phyloP scores from a whole-genome alignment of 208 protist genomes.

The Trypanosoma mega region DNA sequence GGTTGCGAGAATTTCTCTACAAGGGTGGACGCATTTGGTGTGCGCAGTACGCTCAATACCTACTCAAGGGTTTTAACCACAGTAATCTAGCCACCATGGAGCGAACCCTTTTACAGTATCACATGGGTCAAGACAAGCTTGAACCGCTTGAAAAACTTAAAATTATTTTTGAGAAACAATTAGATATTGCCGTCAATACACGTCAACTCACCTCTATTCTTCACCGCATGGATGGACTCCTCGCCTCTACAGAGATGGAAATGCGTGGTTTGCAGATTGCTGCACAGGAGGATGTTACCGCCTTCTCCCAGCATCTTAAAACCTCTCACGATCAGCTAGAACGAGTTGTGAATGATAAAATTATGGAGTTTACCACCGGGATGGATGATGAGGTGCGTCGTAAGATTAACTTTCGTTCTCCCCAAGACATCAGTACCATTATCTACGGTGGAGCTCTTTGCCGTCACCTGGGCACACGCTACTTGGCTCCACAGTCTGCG shows the following conservation, averaged over 20 bases:
- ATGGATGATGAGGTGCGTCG: slow-evolving; percentile 87
- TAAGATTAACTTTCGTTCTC: slow-evolving; percentile 84
- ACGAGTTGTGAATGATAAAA: slow-evolving; percentile 80
- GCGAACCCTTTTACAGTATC: slow-evolving; percentile 80
- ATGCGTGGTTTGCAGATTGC: slow-evolving; percentile 75
- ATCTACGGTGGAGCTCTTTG: slow-evolving; percentile 88
- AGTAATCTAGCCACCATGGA: slow-evolving; percentile 81
- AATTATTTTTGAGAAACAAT: slow-evolving; percentile 89
- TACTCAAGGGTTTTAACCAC: slow-evolving; percentile 87
- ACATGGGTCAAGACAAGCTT: slow-evolving; percentile 73
- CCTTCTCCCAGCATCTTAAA: slow-evolving; percentile 64
- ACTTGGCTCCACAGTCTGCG: slow-evolving; percentile 55
- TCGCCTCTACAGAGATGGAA: slow-evolving; percentile 92
- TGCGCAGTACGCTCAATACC: slow-evolving; percentile 92
- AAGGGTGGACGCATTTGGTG: slow-evolving; percentile 89
- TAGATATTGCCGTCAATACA: slow-evolving; percentile 74
- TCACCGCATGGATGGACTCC: slow-evolving; percentile 90
- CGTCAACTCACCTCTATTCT: slow-evolving; percentile 80
- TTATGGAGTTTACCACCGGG: slow-evolving; percentile 78
- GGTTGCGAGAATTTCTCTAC: slow-evolving; percentile 62
- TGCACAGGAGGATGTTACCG: slow-evolving; percentile 60
- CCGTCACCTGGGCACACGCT: slow-evolving; percentile 74
- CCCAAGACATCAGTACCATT: slow-evolving; percentile 89
- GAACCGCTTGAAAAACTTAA: slow-evolving; percentile 79
- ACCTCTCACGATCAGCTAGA: slow-evolving; percentile 74